Base-by-base conservation (phyloP, 2,329 filamentous ascomycete genomes). In the Ascochyta lentis region DNA sequence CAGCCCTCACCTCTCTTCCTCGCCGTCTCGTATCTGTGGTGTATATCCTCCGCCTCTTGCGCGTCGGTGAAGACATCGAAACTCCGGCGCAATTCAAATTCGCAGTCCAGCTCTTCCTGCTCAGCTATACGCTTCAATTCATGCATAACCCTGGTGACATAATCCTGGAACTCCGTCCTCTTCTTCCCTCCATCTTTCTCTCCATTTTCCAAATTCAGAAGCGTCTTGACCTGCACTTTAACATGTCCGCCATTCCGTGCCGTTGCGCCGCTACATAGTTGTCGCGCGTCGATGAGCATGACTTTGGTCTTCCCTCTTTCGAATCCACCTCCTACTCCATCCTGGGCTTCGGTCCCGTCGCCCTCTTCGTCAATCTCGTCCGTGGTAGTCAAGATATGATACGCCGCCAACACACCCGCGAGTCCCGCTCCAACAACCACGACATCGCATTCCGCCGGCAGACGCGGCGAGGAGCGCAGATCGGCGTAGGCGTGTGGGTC, bases 151-250 rank as follows among this genome's bases (percentile, higher is more conserved):
- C 53, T 45, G 2, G 37, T 19, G 7, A 70, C 66, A 15, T 51
- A 51, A 19, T 38, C 40, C 2, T 51, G 48, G 37, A 66, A 68
- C 13, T 35, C 34, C 10, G 63, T 26, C 46, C 23, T 68, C 22
- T 41, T 61, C 50, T n/a, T 41, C 12, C 29, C 42, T 1, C 23
- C 13, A 31, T 51, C 33, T 2, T 13, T n/a, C 13, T 10, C 35
- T 3, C 16, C 24, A 15, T 33, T n/a, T 2, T 42, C 23, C 9
- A 54, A 33, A 13, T 40, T 26, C 3, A 67, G 60, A 3, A 77
- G 67, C 35, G 71, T 75, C 6, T 74, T 72, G 1, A 83, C 83
- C 42, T 78, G 77, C 3, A 74, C 71, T 13, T 77, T 73, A n/a
- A 80, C 80, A 33, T 81, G 78, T 6, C 77, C 77, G 44, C 78